Evolutionary conservation across 2,329 filamentous ascomycete genomes (phyloP), one percentile per base, ranked within the genome.

Genomic region (Pestalotiopsis sp.): DNA sequence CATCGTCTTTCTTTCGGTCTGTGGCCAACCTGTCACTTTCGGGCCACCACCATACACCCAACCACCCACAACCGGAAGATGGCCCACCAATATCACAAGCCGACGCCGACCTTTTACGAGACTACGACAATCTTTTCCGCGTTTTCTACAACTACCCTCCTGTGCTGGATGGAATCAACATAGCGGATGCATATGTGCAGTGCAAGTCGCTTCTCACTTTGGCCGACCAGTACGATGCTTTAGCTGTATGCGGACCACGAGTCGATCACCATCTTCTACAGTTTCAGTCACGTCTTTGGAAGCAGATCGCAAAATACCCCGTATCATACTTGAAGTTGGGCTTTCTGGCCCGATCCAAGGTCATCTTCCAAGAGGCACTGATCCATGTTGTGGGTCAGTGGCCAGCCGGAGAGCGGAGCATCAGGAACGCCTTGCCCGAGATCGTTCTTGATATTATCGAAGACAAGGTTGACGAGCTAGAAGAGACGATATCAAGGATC

Each of bases 121-220:
- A 98, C 82, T 98, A 98, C 80, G 94, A 97, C 79, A 98, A 98
- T 79, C 87, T 98, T 25, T 97, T 98, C 79, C 93, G 95, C 75
- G 92, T 96, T 71, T 97, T 98, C 84, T 98, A 98, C 85, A 97
- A 98, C 80, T 93, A 97, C 78, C 84, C 94, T 0, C 95, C 95
- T 0, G 78, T 90, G 0, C 87, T 98, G 40, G 95, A 97, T 80
- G 88, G 89, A 31, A 87, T 96, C 79, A 97, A 96, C 79, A 97
- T 98, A 72, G 94, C 94, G 66, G 92, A 94, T 70, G 94, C 95
- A 27, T 98, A 98, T 77, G 91, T 96, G 58, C 94, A 98, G 80
- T 97, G 94, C 87, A 97, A 98, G 81, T 92, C 93, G 13, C 88
- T 98, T 2, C 87, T 98, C 56, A 89, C 90, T 13, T 86, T 98